Base-by-base conservation (phyloP, 768 basidiomycete species). In the Suillus sp. region DNA sequence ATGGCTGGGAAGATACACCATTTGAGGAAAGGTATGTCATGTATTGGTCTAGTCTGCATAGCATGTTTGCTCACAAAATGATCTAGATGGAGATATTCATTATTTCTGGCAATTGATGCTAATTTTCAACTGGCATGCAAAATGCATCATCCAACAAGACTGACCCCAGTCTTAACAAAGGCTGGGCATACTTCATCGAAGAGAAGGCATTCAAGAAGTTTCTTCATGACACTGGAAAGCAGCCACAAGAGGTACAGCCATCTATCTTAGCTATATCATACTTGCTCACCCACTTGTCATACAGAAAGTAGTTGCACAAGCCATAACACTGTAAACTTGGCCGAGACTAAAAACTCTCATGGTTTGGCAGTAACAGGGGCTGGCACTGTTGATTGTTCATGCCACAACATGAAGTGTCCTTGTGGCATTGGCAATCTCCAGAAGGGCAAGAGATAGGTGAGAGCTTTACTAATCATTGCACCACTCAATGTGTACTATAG, bases 71-170 rank as follows among this genome's bases (percentile, higher is more conserved):
- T n/a, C 43, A 45, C 4, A 1, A 10, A 43, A 45, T 7, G 10
- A 45, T 14, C 11, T 51, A 77, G 76, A 61, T 78, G 75, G 72
- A 35, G 74, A 11, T 71, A 73, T 57, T 42, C 51, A 0, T 40
- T 68, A 3, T 73, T 74, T 58, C 48, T 78, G 0, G 70, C 68
- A 0, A 70, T 78, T 2, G 75, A 77, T 62, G 74, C 75, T 1
- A 77, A 77, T 59, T 78, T 78, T 54, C 65, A 73, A 0, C 66
- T 77, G 16, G 73, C 72, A 43, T 58, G 66, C 11, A 63, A 67
- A 68, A 70, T 30, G 65, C 68, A 1, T 69, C 60, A 1, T 67
- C 58, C 8, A 62, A 68, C 18, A 30, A 6, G 0, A n/a, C 54
- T 0, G 72, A 74, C 56, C 71, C 72, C 0, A 51, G 65, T n/a